Evolutionary conservation across 345 rosid genomes (phyloP).

Genomic region (Fremontodendron californicum): DNA sequence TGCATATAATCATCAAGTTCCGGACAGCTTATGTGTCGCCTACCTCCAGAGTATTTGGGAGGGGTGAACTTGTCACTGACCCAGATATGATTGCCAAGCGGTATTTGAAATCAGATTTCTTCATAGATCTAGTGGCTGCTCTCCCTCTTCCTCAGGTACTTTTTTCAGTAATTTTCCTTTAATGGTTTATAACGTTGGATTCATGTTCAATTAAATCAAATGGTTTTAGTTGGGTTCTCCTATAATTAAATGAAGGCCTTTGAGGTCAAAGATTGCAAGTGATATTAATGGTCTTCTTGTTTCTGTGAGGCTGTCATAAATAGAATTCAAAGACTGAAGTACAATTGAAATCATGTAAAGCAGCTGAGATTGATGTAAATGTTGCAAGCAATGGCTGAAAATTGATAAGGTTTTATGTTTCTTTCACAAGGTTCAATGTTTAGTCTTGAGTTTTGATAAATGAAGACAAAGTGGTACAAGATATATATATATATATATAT

Average conservation of each 20-base stretch:
- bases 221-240: constrained; percentile 8
- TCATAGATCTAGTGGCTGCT: constrained; percentile 46
- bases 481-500: too few relatives aligned
- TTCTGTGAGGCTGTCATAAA: not conserved
- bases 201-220: not conserved
- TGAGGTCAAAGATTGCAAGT: not conserved
- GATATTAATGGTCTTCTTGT: not conserved
- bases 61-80: constrained; percentile 80
- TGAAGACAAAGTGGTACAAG: constrained; percentile 50
- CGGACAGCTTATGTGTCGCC: constrained; percentile 79
- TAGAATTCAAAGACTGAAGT: not conserved
- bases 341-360: not conserved
- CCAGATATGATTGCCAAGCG: constrained; percentile 54
- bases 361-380: not conserved
- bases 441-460: constrained; percentile 32
- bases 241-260: constrained; percentile 30
- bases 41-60: constrained; percentile 71
- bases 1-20: constrained; percentile 63
- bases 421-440: not conserved
- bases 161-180: not conserved
- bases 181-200: not conserved
- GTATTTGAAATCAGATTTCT: constrained; percentile 66
- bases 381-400: not conserved
- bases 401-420: not conserved
- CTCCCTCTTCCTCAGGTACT: constrained; percentile 23